A percentile compares a stretch with the other conserved stretches of the same genome.
phyloP scores from a whole-genome alignment of 2,329 filamentous ascomycete genomes.

The Tothia fuscella region DNA sequence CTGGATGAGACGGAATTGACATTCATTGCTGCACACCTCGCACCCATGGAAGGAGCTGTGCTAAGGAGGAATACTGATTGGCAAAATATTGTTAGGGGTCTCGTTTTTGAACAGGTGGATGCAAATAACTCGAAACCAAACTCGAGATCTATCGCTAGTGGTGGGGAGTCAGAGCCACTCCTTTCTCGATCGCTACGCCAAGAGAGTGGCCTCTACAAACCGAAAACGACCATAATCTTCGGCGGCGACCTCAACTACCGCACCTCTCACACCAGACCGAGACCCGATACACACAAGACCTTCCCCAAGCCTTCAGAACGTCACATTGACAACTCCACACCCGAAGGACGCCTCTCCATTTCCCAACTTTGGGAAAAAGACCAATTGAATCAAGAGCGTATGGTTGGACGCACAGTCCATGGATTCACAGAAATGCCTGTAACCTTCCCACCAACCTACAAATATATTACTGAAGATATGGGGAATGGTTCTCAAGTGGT shows the following conservation, averaged over 20 bases:
- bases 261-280: constrained; percentile 56
- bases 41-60: constrained; percentile 72
- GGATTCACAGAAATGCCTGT: constrained; percentile 64
- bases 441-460: constrained; percentile 85
- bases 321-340: constrained; percentile 40
- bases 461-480: constrained; percentile 44
- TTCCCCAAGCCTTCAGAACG: too few species aligned
- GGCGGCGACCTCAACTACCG: constrained; percentile 94
- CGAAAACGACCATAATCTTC: constrained; percentile 68
- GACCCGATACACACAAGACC: constrained; percentile 39
- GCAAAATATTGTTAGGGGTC: constrained; percentile 65
- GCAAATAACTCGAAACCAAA: neutral
- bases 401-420: constrained; percentile 60
- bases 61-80: constrained; percentile 75
- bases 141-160: constrained; percentile 9
- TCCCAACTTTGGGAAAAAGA: constrained; percentile 58
- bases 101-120: constrained; percentile 52
- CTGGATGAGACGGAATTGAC: constrained; percentile 50
- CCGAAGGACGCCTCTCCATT: too few species aligned
- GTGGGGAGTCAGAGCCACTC: constrained; percentile 22
- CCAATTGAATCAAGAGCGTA: constrained; percentile 64
- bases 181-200: constrained; percentile 15
- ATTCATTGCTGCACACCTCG: constrained; percentile 79
- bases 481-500: constrained; percentile 10
- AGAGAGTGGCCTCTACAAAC: constrained; percentile 58